Evolutionary conservation across 1,139 yeast species (phyloP).

Genomic region (Scheffersomyces cryptocercus): DNA sequence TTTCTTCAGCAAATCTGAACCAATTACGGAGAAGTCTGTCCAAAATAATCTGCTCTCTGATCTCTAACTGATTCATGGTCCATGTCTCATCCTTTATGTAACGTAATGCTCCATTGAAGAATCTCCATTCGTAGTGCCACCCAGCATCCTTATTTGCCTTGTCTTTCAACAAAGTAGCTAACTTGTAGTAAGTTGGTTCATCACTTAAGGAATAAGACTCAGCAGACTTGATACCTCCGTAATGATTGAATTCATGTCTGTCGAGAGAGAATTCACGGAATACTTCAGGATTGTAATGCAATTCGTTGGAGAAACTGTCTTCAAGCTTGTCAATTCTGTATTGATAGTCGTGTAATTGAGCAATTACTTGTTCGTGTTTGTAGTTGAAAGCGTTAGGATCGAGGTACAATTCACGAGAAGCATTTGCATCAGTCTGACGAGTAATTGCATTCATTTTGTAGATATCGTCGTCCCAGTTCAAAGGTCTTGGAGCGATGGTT

Average conservation of each 20-base stretch:
- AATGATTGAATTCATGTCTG: constrained; percentile 27
- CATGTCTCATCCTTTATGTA: constrained; percentile 26
- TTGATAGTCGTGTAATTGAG: constrained; percentile 16
- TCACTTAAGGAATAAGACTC: constrained; percentile 11
- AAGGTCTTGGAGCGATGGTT: constrained; percentile 18
- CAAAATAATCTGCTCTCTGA: constrained; percentile 26
- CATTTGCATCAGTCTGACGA: constrained; percentile 16
- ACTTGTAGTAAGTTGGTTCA: constrained; percentile 34
- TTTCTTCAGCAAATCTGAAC: constrained; percentile 27
- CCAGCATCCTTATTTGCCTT: constrained; percentile 33
- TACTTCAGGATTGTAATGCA: constrained; percentile 18
- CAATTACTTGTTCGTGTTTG: constrained; percentile 18
- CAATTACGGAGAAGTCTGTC: constrained; percentile 25
- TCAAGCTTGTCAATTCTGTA: constrained; percentile 13
- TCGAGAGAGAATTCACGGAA: constrained; percentile 13
- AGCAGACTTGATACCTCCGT: constrained; percentile 24
- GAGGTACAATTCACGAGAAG: constrained; percentile 19
- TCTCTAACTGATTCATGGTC: constrained; percentile 24
- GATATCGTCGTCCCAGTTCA: constrained; percentile 19
- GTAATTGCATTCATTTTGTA: constrained; percentile 17
- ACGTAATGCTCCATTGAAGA: constrained; percentile 36
- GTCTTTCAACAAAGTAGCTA: constrained; percentile 30
- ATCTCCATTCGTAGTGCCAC: constrained; percentile 44
- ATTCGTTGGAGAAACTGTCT: constrained; percentile 27
- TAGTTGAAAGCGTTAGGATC: constrained; percentile 23